Evolutionary conservation across 441 rosid species (phyloP).

Genomic region (Geranium incanum): DNA sequence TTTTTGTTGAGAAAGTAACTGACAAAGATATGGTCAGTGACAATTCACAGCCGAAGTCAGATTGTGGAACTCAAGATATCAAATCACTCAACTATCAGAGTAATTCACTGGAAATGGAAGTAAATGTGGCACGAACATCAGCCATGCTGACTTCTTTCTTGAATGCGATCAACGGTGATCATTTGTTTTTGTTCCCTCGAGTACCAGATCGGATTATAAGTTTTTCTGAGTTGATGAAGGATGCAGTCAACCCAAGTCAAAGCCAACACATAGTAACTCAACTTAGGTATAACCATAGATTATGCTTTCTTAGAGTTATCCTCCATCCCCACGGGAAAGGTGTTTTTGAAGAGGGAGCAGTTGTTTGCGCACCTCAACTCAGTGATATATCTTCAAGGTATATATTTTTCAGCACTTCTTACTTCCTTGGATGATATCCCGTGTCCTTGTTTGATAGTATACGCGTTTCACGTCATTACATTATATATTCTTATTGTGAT

Average conservation of each 20-base stretch:
- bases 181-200: slow-evolving; percentile 44
- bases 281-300: slow-evolving; percentile 29
- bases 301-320: slow-evolving; percentile 64
- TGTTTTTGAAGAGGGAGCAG: slow-evolving; percentile 75
- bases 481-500: background rate
- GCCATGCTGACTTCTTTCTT: slow-evolving; percentile 33
- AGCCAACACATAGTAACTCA: slow-evolving; percentile 25
- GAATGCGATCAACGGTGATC: slow-evolving; percentile 29
- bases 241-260: slow-evolving; percentile 30
- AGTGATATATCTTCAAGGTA: slow-evolving; percentile 62
- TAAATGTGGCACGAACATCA: slow-evolving; percentile 57
- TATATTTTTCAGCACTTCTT: slow-evolving; percentile 4
- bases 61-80: slow-evolving; percentile 15
- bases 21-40: slow-evolving; percentile 18
- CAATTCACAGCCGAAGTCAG: slow-evolving; percentile 12
- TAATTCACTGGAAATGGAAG: slow-evolving; percentile 38
- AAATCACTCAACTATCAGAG: slow-evolving; percentile 17
- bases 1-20: slow-evolving; percentile 17
- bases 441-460: background rate
- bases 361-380: slow-evolving; percentile 57
- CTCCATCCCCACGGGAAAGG: slow-evolving; percentile 75
- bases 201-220: slow-evolving; percentile 24
- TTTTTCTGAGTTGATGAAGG: slow-evolving; percentile 27
- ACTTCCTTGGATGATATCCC: background rate
- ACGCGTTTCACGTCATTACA: background rate